Evolutionary conservation across 257 asterid species (phyloP).

Genomic region (Solanum okadae): DNA sequence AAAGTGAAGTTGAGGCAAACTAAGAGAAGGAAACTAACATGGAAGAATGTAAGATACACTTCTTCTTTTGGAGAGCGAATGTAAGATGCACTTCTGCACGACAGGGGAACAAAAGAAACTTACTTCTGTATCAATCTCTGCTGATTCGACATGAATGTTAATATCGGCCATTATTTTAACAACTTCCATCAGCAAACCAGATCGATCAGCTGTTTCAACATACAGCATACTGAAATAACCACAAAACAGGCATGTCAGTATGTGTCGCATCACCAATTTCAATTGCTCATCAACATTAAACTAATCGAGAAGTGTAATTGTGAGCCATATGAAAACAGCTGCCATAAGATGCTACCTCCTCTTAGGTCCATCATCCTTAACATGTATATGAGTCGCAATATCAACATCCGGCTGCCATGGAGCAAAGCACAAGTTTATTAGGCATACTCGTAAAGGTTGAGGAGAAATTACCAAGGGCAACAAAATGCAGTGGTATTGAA

Average conservation of each 20-base stretch:
- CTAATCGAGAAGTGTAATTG: background rate
- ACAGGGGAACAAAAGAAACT: background rate
- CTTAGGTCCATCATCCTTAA: constrained; percentile 79
- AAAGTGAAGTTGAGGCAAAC: constrained; percentile 1
- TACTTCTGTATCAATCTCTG: constrained; percentile 96
- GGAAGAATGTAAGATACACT: background rate
- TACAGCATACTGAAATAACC: constrained; percentile 69
- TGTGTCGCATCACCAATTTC: background rate
- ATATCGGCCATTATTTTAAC: constrained; percentile 71
- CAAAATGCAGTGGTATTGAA: background rate
- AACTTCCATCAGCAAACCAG: constrained; percentile 79
- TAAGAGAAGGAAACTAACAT: background rate
- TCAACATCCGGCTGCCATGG: constrained; percentile 60
- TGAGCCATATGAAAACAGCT: background rate
- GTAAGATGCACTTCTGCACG: background rate
- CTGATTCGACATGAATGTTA: constrained; percentile 80
- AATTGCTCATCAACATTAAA: background rate
- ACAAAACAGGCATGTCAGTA: background rate
- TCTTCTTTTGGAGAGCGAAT: background rate
- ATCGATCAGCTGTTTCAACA: constrained; percentile 90
- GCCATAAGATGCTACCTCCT: constrained; percentile 45
- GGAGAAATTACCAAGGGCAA: background rate
- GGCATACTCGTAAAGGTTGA: background rate
- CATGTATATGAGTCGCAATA: constrained; percentile 73
- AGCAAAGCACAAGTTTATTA: background rate